Conservation (phyloP, 2,329 filamentous ascomycete genomes). For the Calonectria pteridis region DNA sequence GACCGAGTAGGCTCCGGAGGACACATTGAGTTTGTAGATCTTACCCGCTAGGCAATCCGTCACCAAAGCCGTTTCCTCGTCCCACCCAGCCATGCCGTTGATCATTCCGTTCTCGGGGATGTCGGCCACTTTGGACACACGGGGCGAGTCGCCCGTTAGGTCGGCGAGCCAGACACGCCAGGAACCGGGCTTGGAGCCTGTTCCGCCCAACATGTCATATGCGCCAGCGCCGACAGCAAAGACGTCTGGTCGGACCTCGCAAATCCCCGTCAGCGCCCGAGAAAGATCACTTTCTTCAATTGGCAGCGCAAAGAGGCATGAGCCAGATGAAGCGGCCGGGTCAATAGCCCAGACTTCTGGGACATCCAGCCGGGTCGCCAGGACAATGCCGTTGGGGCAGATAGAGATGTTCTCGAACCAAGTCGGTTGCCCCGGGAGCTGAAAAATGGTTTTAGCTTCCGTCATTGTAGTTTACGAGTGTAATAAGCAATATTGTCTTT, state of each 20-base stretch:
- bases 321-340: constrained; percentile 27
- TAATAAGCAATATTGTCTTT: background rate
- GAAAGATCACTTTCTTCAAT: constrained; percentile 16
- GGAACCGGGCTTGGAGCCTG: constrained; percentile 18
- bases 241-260: constrained; percentile 31
- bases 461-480: constrained; percentile 9
- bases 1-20: constrained; percentile 25
- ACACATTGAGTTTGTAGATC: constrained; percentile 32
- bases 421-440: constrained; percentile 33
- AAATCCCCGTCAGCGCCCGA: constrained; percentile 36
- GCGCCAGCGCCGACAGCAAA: constrained; percentile 33
- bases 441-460: constrained; percentile 30
- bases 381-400: constrained; percentile 27
- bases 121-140: constrained; percentile 14
- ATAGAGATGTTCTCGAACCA: constrained; percentile 41
- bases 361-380: constrained; percentile 37
- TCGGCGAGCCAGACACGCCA: constrained; percentile 39
- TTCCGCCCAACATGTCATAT: constrained; percentile 31
- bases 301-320: constrained; percentile 19
- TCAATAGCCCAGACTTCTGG: constrained; percentile 37
- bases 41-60: constrained; percentile 37
- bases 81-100: constrained; percentile 39
- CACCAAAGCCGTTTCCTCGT: constrained; percentile 31
- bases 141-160: constrained; percentile 15
- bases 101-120: constrained; percentile 28